Conservation (phyloP, 805 yeast genomes). For the Metschnikowia henanensis region DNA sequence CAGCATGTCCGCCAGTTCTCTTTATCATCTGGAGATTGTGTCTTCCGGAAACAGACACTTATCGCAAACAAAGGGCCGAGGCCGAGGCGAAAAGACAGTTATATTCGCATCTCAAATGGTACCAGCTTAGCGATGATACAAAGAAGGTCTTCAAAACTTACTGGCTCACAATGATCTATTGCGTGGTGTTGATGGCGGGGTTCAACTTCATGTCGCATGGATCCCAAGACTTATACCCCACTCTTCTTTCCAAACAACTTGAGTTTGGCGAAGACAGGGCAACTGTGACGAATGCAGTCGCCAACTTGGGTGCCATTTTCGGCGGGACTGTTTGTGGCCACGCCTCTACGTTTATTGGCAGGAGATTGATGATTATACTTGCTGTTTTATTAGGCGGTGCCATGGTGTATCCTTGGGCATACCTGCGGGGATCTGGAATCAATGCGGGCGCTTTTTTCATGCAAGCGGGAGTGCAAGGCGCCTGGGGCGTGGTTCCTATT, state of each 20-base stretch:
- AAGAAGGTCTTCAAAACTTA: constrained; percentile 41
- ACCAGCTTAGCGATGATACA: constrained; percentile 11
- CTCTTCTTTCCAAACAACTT: constrained; percentile 35
- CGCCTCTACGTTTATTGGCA: constrained; percentile 37
- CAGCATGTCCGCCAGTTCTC: constrained; percentile 65
- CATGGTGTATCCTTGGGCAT: constrained; percentile 37
- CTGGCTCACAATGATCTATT: constrained; percentile 61
- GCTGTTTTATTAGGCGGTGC: constrained; percentile 40
- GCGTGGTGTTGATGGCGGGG: constrained; percentile 48
- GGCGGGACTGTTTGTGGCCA: constrained; percentile 49
- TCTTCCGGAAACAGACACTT: constrained; percentile 60
- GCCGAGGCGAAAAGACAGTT: constrained; percentile 12
- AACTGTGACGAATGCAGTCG: constrained; percentile 42
- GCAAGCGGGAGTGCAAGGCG: constrained; percentile 68
- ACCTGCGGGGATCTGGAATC: constrained; percentile 32
- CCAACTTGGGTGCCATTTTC: constrained; percentile 41
- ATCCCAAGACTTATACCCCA: constrained; percentile 42
- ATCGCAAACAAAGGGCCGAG: constrained; percentile 25
- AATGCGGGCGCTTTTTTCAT: constrained; percentile 63
- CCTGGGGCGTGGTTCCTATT: constrained; percentile 72
- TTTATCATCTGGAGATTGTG: constrained; percentile 57
- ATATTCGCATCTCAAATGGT: constrained; percentile 14
- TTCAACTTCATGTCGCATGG: constrained; percentile 44
- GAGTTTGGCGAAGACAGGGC: constrained; percentile 31
- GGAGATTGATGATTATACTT: constrained; percentile 34